Percentiles rank a stretch among this genome's conserved stretches.
Evolutionary conservation across 2,329 filamentous ascomycete species (phyloP).

Genomic region (Calonectria crousiana): DNA sequence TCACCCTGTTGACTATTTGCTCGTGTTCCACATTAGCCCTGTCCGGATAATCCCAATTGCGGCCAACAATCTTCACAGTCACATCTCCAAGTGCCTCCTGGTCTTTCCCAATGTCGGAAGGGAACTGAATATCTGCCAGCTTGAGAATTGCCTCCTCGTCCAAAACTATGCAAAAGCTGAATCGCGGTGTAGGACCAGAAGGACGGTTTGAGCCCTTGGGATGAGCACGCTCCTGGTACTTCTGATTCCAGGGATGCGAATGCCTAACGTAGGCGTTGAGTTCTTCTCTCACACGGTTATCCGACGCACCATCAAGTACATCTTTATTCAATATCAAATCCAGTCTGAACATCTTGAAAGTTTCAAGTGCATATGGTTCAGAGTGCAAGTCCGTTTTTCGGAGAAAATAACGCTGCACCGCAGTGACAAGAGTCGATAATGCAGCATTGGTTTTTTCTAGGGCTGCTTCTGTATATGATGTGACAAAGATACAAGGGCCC

Average conservation of each 20-base stretch:
- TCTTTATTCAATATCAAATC: slow-evolving; percentile 24
- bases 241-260: neutral
- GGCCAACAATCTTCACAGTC: neutral
- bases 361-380: slow-evolving; percentile 9
- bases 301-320: slow-evolving; percentile 22
- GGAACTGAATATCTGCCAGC: slow-evolving; percentile 6
- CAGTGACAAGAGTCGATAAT: slow-evolving; percentile 11
- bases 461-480: slow-evolving; percentile 22
- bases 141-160: slow-evolving; percentile 3
- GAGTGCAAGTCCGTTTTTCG: neutral
- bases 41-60: neutral
- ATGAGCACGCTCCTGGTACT: neutral
- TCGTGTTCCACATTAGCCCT: neutral
- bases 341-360: slow-evolving; percentile 21
- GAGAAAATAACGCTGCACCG: slow-evolving; percentile 18
- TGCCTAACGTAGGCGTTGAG: slow-evolving; percentile 25
- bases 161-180: slow-evolving; percentile 21
- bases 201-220: slow-evolving; percentile 18
- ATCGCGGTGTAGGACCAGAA: neutral
- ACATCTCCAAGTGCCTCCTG: neutral
- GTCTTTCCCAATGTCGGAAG: neutral
- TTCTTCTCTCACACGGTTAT: slow-evolving; percentile 31
- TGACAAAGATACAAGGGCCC: slow-evolving; percentile 22
- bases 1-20: neutral
- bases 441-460: slow-evolving; percentile 13